Percentiles rank a stretch among this genome's conserved stretches.
Conservation (phyloP, 371 early-diverging fungal species). For the Fennellomyces sp. region DNA sequence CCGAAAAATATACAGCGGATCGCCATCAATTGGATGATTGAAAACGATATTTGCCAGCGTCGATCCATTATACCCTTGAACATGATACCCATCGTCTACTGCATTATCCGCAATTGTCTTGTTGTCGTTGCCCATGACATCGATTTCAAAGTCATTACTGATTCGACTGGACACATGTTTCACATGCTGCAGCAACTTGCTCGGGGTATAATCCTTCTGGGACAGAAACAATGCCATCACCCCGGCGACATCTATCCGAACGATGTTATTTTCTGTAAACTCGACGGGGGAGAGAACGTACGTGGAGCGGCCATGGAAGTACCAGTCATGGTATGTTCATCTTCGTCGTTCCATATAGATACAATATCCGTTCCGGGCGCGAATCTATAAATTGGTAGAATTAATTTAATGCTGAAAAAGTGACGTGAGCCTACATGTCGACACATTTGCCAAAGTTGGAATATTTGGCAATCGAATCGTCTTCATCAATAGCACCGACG, state of each 20-base stretch:
- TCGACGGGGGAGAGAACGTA: conserved; percentile 24
- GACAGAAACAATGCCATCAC: conserved; percentile 44
- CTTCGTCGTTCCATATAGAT: conserved; percentile 55
- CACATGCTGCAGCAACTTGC: conserved; percentile 22
- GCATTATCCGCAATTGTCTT: conserved; percentile 47
- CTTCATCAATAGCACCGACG: conserved; percentile 83
- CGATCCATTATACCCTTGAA: conserved; percentile 11
- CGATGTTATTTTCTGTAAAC: neutral
- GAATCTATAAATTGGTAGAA: conserved; percentile 19
- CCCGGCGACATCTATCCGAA: conserved; percentile 39
- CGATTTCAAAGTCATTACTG: conserved; percentile 33
- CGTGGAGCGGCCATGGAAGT: conserved; percentile 86
- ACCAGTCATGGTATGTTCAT: conserved; percentile 53
- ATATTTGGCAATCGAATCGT: conserved; percentile 74
- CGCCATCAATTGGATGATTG: conserved; percentile 21
- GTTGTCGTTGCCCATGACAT: conserved; percentile 38
- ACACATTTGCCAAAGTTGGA: conserved; percentile 84
- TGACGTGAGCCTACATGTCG: conserved; percentile 56
- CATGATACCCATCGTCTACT: conserved; percentile 27
- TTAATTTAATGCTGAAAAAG: neutral
- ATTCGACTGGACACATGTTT: conserved; percentile 28
- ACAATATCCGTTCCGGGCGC: conserved; percentile 84
- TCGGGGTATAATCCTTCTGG: conserved; percentile 37
- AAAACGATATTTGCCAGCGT: conserved; percentile 19
- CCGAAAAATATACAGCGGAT: conserved; percentile 16